Percentiles rank a stretch among this genome's conserved stretches.
These are phyloP conservation scores for Brasenia schreberi DNA, from an alignment of 164 flowering plant species.

Conservation along the genomic window DNA sequence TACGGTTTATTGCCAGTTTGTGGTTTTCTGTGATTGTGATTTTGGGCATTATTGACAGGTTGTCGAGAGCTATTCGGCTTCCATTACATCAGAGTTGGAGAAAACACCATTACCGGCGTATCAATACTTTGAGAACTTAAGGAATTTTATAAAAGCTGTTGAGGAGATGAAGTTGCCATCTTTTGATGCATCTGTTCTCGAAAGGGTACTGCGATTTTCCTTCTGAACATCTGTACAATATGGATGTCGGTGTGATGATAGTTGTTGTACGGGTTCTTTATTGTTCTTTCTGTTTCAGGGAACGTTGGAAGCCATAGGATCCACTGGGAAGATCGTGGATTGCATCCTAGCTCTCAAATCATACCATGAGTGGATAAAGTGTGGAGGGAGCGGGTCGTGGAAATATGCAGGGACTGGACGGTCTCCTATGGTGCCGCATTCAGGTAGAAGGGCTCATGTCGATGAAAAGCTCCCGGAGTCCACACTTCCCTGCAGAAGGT, in stretches of 20 bases:
- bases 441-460: conserved; percentile 23
- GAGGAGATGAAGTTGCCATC: conserved; percentile 64
- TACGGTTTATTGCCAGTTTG: no score
- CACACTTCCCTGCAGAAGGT: conserved; percentile 27
- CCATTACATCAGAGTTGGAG: conserved; percentile 35
- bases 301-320: conserved; percentile 37
- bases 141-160: conserved; percentile 69
- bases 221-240: neutral
- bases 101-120: conserved; percentile 58
- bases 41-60: conserved; percentile 26
- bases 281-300: conserved; percentile 26
- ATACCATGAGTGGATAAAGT: conserved; percentile 62
- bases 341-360: conserved; percentile 71
- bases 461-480: conserved; percentile 9
- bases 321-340: conserved; percentile 67
- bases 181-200: conserved; percentile 91
- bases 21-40: neutral
- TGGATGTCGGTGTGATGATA: no score
- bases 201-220: conserved; percentile 45
- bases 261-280: no score
- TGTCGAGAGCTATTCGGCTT: conserved; percentile 41
- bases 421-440: conserved; percentile 44
- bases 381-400: conserved; percentile 33
- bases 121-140: conserved; percentile 87
- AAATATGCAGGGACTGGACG: conserved; percentile 20